Evolutionary conservation across 106 monocot species (phyloP).

Genomic region (Apostasia shenzhenica): DNA sequence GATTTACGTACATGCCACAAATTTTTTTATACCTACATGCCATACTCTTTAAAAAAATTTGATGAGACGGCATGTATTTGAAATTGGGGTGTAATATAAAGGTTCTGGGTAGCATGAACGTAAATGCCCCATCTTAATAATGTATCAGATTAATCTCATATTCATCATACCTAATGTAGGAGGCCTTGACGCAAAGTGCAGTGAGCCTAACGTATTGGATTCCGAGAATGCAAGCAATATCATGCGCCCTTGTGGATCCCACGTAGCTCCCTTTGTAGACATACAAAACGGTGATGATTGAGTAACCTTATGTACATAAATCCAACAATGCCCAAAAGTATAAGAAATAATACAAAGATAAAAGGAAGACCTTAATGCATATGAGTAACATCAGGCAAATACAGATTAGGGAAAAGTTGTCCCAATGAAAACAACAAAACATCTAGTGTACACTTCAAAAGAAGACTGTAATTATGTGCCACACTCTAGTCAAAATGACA

Average conservation of each 20-base stretch:
- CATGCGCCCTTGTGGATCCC: conserved; percentile 93
- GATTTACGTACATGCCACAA: too few species aligned
- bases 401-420: neutral
- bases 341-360: neutral
- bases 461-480: conserved; percentile 1
- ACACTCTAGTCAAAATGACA: neutral
- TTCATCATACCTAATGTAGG: conserved; percentile 72
- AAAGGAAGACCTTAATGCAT: too few species aligned
- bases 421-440: neutral
- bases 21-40: too few species aligned
- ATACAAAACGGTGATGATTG: conserved; percentile 3
- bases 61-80: too few species aligned
- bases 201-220: conserved; percentile 70
- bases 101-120: too few species aligned
- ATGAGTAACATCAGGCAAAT: neutral
- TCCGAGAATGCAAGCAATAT: conserved; percentile 77
- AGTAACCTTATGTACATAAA: neutral
- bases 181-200: conserved; percentile 82
- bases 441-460: neutral
- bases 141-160: neutral
- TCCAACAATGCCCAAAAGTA: neutral
- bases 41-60: too few species aligned
- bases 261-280: conserved; percentile 65
- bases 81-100: too few species aligned
- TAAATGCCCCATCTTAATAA: too few species aligned